Conservation (phyloP, 202 grass and related monocot species). For the Digitaria exilis region DNA sequence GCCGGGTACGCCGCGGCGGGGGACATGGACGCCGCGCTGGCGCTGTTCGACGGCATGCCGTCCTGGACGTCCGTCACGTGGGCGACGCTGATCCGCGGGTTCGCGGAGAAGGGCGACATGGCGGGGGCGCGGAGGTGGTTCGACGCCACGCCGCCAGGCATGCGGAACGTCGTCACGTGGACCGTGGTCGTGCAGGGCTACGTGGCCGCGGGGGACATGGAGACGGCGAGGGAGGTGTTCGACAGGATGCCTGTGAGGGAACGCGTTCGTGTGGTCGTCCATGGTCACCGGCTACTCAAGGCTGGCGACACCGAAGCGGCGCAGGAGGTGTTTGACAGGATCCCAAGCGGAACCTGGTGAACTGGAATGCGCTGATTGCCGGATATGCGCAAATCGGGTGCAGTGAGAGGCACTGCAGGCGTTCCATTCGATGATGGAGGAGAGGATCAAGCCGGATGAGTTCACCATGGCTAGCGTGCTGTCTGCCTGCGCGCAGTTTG, state of each 20-base stretch:
- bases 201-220: constrained; percentile 46
- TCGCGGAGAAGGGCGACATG: constrained; percentile 54
- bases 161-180: constrained; percentile 57
- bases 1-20: constrained; percentile 45
- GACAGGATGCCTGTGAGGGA: constrained; percentile 49
- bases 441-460: constrained; percentile 50
- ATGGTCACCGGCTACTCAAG: constrained; percentile 69
- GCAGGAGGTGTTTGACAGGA: constrained; percentile 39
- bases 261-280: constrained; percentile 58
- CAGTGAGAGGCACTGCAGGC: constrained; percentile 47
- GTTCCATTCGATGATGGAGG: constrained; percentile 45
- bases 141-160: constrained; percentile 9
- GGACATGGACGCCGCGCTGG: constrained; percentile 48
- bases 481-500: constrained; percentile 64
- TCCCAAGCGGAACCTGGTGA: constrained; percentile 60
- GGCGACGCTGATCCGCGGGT: constrained; percentile 50
- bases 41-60: constrained; percentile 34
- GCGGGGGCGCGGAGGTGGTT: constrained; percentile 37
- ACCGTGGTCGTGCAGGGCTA: constrained; percentile 56
- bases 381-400: constrained; percentile 54
- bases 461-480: constrained; percentile 56
- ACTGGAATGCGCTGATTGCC: constrained; percentile 58
- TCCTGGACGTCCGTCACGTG: constrained; percentile 47
- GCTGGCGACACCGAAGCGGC: constrained; percentile 38
- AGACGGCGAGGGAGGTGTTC: constrained; percentile 55